A percentile compares a stretch with the other conserved stretches of the same genome.
Conservation (phyloP, 768 basidiomycete genomes). For the Phlebiopsis gigantea region DNA sequence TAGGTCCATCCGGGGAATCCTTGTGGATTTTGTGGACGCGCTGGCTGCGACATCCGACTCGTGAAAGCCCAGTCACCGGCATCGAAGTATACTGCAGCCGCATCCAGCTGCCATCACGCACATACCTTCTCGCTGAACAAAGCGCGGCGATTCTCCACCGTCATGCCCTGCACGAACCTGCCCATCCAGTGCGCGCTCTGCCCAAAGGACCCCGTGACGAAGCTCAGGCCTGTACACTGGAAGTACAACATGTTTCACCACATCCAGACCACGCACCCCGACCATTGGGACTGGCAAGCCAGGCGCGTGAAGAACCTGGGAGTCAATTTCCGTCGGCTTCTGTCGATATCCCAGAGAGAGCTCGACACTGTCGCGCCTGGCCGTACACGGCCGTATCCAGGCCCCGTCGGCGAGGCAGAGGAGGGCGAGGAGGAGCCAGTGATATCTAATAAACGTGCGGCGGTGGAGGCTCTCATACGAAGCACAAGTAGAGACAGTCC, state of each 20-base stretch:
- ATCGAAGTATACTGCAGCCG: constrained; percentile 1
- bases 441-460: background rate
- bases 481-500: background rate
- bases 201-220: background rate
- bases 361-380: background rate
- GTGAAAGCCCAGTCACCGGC: background rate
- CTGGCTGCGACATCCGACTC: background rate
- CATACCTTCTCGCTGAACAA: constrained; percentile 2
- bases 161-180: constrained; percentile 4
- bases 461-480: background rate
- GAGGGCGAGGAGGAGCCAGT: background rate
- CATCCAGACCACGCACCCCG: constrained; percentile 2
- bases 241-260: constrained; percentile 8
- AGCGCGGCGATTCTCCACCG: background rate
- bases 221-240: background rate
- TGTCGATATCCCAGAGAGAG: background rate
- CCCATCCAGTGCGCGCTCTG: constrained; percentile 1
- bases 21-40: constrained; percentile 4
- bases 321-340: background rate
- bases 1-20: background rate
- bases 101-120: background rate
- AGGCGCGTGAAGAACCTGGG: background rate
- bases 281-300: constrained; percentile 2
- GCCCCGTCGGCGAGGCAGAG: background rate
- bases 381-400: constrained; percentile 1